Conservation (phyloP, 306 rosid genomes). For the Ziziphus jujuba region DNA sequence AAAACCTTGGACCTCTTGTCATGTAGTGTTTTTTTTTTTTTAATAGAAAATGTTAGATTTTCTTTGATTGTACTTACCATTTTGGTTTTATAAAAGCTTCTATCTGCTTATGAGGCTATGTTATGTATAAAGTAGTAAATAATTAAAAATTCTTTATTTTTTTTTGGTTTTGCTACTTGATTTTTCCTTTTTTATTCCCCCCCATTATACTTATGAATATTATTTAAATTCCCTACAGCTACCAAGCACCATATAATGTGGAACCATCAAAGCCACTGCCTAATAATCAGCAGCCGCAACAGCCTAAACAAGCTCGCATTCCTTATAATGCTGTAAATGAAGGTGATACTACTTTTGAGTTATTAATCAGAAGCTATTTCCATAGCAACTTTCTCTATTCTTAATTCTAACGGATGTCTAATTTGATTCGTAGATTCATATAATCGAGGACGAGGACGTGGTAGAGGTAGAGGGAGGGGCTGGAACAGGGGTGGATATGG, state of each 20-base stretch:
- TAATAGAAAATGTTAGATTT: not conserved
- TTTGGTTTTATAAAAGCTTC: not conserved
- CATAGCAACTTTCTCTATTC: not conserved
- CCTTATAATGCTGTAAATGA: constrained; percentile 73
- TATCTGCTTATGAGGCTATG: not conserved
- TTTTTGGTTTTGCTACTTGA: constrained; percentile 15
- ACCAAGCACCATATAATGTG: constrained; percentile 62
- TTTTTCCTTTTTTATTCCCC: not conserved
- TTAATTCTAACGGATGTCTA: constrained; percentile 13
- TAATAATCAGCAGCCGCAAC: constrained; percentile 74
- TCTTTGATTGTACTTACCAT: not conserved
- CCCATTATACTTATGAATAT: not conserved
- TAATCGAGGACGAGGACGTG: constrained; percentile 84
- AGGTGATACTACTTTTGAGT: constrained; percentile 41
- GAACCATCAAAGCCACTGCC: constrained; percentile 65
- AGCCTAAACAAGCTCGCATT: constrained; percentile 59
- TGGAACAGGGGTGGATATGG: constrained; percentile 79
- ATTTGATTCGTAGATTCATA: constrained; percentile 55
- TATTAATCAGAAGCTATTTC: constrained; percentile 1
- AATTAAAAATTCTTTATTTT: not conserved
- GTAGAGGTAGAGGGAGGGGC: constrained; percentile 84
- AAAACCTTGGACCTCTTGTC: constrained; percentile 2
- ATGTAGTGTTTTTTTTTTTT: not conserved
- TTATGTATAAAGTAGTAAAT: not conserved
- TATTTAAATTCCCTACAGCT: constrained; percentile 44